Base-by-base conservation (phyloP, 495 filamentous ascomycete species). In the Xylaria longipes region DNA sequence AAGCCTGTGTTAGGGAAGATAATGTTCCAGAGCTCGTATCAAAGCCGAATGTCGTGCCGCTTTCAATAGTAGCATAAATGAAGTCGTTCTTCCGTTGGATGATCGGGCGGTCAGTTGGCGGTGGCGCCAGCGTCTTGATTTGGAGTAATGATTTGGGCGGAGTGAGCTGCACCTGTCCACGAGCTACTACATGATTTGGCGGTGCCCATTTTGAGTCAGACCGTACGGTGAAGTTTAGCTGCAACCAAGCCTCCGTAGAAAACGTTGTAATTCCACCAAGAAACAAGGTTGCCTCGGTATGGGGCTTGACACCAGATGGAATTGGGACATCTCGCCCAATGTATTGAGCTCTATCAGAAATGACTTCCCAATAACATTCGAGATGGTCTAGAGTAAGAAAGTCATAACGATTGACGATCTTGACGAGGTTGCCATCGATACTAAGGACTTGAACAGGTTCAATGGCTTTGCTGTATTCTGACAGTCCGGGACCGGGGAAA, bases 401-500 rank as follows among this genome's bases (percentile, higher is more conserved):
- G 69, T 87, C 85, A 70, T 89, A 89, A 33, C 87, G 81, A 61
- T 88, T 89, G 56, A 85, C 74, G 15, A 90, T 81, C 5, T 79
- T 79, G 12, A 87, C 78, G 14, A 79, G 72, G 27, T 79, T 77
- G 27, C 74, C 75, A 22, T 74, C 63, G 37, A 69, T 70, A 67
- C 64, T 75, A 1, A 86, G 71, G 7, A 83, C 79, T 67, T 87
- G 84, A 1, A 91, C 85, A 0, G 91, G 91, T 65, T 90, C 87
- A 65, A 91, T 90, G 6, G 85, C 87, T 72, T 91, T 91, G 71
- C 87, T 87, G 71, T 90, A 89, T 78, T 93, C 90, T 20, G 80
- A 70, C 33, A 93, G 78, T 0, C 90, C 91, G 0, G 89, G 89
- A 0, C 82, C 86, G 0, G 91, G 87, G 0, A 77, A 84, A 74